Evolutionary conservation across 306 rosid genomes (phyloP).

Genomic region (Trifolium subterraneum): DNA sequence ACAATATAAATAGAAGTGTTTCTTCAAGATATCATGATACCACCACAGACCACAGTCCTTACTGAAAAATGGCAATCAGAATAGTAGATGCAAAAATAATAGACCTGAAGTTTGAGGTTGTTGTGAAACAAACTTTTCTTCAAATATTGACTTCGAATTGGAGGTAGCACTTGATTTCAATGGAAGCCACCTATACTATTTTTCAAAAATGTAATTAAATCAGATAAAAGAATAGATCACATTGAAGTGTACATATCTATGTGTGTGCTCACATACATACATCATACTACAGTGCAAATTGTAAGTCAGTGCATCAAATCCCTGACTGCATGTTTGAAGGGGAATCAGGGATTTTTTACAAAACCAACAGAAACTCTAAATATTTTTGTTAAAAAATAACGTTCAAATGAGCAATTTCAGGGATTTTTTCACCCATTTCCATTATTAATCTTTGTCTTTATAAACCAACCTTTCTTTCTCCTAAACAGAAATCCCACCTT

Average conservation of each 20-base stretch:
- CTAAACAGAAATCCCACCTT: too few relatives aligned
- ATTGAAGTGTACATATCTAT: constrained; percentile 14
- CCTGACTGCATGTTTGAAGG: constrained; percentile 30
- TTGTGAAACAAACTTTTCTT: constrained; percentile 91
- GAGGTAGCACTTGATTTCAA: constrained; percentile 64
- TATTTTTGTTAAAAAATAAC: not conserved
- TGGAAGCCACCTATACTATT: constrained; percentile 97
- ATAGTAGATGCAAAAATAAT: constrained; percentile 34
- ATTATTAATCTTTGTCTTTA: too few relatives aligned
- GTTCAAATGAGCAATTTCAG: too few relatives aligned
- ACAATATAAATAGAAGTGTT: not conserved
- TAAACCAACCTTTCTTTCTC: too few relatives aligned
- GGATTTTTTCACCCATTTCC: too few relatives aligned
- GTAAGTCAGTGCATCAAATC: not conserved
- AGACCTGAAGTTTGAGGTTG: constrained; percentile 89
- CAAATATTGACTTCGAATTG: constrained; percentile 74
- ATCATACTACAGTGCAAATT: constrained; percentile 18
- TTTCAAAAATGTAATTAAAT: constrained; percentile 38
- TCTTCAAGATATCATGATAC: constrained; percentile 24
- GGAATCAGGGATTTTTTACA: constrained; percentile 16
- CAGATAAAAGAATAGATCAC: not conserved
- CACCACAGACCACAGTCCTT: constrained; percentile 33
- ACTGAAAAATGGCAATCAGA: constrained; percentile 14
- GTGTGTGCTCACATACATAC: not conserved
- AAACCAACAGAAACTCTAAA: not conserved